These are phyloP conservation scores for Moringa oleifera DNA, from an alignment of 345 rosid species.

Conservation along the genomic window DNA sequence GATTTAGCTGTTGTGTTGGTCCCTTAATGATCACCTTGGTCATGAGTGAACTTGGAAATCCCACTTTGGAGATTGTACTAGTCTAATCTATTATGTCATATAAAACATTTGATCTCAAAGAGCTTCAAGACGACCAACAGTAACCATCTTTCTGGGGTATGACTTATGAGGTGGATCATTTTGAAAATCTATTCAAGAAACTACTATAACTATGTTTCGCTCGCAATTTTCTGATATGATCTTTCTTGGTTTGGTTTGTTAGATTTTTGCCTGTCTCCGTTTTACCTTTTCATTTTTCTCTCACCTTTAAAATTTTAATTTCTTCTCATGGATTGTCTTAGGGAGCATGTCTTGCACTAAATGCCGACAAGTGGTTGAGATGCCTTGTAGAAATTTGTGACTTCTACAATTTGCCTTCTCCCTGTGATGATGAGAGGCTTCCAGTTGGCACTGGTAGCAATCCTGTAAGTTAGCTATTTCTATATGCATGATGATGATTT, in stretches of 20 bases:
- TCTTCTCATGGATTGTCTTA: conserved; percentile 20
- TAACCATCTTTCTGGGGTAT: too few species aligned
- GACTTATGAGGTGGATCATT: too few species aligned
- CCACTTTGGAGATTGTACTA: background rate
- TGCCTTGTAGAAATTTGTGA: conserved; percentile 60
- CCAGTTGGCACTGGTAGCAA: conserved; percentile 96
- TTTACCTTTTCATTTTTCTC: too few species aligned
- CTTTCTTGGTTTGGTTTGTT: background rate
- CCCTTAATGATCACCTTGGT: background rate
- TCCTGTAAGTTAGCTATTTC: conserved; percentile 59
- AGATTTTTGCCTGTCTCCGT: background rate
- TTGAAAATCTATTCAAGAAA: background rate
- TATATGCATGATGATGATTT: background rate
- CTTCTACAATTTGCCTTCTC: conserved; percentile 60
- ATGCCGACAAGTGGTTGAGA: conserved; percentile 86
- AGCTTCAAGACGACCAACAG: background rate
- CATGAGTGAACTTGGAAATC: background rate
- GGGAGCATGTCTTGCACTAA: conserved; percentile 91
- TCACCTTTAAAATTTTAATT: too few species aligned
- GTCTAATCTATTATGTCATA: background rate
- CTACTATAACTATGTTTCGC: background rate
- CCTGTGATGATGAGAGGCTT: conserved; percentile 68
- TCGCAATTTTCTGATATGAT: background rate
- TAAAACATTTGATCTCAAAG: background rate
- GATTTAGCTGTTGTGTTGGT: background rate